Conservation (phyloP, 2,329 filamentous ascomycete species). For the Coniochaeta sp. region DNA sequence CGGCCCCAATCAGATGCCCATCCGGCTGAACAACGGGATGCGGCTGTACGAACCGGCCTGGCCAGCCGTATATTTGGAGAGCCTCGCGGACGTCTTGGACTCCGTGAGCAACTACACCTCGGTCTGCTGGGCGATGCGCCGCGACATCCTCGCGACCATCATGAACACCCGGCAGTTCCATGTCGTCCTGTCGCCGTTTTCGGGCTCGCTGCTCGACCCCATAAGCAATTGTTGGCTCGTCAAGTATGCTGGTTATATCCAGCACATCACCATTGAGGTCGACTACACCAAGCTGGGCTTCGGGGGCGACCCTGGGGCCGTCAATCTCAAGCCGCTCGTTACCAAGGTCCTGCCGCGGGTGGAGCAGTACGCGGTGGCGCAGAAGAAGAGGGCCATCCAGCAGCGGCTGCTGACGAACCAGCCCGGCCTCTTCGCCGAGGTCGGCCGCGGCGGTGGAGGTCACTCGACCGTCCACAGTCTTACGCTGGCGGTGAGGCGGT, state of each 20-base stretch:
- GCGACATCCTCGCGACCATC: constrained; percentile 27
- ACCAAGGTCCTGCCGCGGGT: constrained; percentile 4
- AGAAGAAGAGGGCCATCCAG: not conserved
- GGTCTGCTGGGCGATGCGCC: constrained; percentile 27
- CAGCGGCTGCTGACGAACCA: not conserved
- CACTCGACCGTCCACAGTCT: not conserved
- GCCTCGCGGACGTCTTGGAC: constrained; percentile 16
- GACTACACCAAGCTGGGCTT: constrained; percentile 31
- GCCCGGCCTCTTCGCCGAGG: not conserved
- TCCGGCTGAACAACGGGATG: constrained; percentile 21
- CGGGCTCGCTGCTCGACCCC: constrained; percentile 21
- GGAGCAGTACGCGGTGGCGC: not conserved
- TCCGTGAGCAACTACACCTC: constrained; percentile 17
- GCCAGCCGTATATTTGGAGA: constrained; percentile 24
- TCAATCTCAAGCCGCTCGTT: not conserved
- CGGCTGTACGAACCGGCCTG: constrained; percentile 25
- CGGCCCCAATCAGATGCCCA: constrained; percentile 11
- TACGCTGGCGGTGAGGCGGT: not conserved
- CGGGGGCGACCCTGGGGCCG: constrained; percentile 17
- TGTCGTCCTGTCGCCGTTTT: constrained; percentile 28
- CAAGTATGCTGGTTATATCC: constrained; percentile 26
- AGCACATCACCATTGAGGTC: constrained; percentile 29
- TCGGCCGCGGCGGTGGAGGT: not conserved
- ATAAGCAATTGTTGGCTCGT: constrained; percentile 27
- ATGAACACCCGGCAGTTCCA: constrained; percentile 29